Evolutionary conservation across 2,329 filamentous ascomycete genomes (phyloP), one percentile per base, ranked within the genome.

Genomic region (Elsinoe arachidis): DNA sequence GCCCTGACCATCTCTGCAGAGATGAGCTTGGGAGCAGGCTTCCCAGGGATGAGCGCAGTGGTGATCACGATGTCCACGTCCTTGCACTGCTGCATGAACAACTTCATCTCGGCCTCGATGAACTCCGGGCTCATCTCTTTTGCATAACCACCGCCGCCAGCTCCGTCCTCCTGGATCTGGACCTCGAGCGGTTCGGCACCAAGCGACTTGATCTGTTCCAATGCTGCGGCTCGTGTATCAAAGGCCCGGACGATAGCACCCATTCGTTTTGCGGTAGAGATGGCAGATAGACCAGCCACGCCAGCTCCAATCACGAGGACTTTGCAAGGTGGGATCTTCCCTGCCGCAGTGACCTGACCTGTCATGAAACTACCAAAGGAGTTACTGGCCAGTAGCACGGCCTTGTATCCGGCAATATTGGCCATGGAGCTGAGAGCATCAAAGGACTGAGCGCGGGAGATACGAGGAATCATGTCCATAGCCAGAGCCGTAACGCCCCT

Each of bases 71-170:
- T 95, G 70, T 96, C 90, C 54, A 95, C 89, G 38, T 96, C 90
- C 59, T 82, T 81, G 60, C 87, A 88, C 70, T 95, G 90, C 63
- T 93, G 87, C 68, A 88, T 84, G 73, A 96, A 96, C 0, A 96
- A 78, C 70, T 88, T 91, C 89, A 95, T 95, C 70, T 96, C 89
- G 5, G 90, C 90, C 60, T 90, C 88, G 69, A 93, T 90, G 66
- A 95, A 96, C 63, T 92, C 90, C 66, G 92, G 90, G 56, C 88
- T 93, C 90, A 95, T 95, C 67, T 91, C 88, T 67, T 95, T 95
- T 55, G 88, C 89, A 66, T 96, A 96, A 14, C 90, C 90, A 26
- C 90, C 90, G 7, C 87, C 84, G 2, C 89, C 90, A 11, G 86
- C 84, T 1, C 90, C 90, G 60, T 93, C 89, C 72, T 96, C 90